Percentiles rank a stretch among this genome's conserved stretches.
Conservation (phyloP, 495 filamentous ascomycete genomes). For the Penicillium soppii region DNA sequence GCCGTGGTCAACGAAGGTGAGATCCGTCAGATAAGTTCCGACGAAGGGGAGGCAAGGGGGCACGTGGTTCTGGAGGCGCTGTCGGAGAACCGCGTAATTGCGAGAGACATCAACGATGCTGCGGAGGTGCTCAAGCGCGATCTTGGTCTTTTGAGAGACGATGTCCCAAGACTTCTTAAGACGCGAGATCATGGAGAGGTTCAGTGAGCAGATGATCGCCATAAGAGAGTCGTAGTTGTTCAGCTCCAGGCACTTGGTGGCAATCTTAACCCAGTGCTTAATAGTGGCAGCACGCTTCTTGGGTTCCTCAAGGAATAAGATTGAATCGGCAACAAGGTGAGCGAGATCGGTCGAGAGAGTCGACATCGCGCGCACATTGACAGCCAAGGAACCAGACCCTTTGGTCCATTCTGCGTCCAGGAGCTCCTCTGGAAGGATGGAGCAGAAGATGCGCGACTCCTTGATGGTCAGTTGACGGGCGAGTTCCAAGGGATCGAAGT, state of each 20-base stretch:
- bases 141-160: conserved; percentile 82
- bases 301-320: conserved; percentile 78
- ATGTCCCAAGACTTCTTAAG: conserved; percentile 91
- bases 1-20: conserved; percentile 78
- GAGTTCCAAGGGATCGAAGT: conserved; percentile 91
- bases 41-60: conserved; percentile 95
- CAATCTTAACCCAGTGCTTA: conserved; percentile 99
- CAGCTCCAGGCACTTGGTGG: conserved; percentile 78
- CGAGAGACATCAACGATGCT: conserved; percentile 81
- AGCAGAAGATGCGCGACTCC: conserved; percentile 89
- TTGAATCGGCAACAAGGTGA: conserved; percentile 93
- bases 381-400: conserved; percentile 70
- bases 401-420: conserved; percentile 92
- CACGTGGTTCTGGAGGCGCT: conserved; percentile 81
- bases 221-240: conserved; percentile 97
- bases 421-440: conserved; percentile 91
- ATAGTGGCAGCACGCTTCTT: conserved; percentile 89
- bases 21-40: conserved; percentile 92
- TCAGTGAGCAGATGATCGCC: conserved; percentile 92
- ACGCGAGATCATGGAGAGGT: conserved; percentile 87
- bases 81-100: conserved; percentile 89
- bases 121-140: conserved; percentile 72
- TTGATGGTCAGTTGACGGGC: conserved; percentile 93
- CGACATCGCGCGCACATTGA: conserved; percentile 96
- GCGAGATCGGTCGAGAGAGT: conserved; percentile 86